Base-by-base conservation (phyloP, 805 yeast species). In the Lachancea cidri region DNA sequence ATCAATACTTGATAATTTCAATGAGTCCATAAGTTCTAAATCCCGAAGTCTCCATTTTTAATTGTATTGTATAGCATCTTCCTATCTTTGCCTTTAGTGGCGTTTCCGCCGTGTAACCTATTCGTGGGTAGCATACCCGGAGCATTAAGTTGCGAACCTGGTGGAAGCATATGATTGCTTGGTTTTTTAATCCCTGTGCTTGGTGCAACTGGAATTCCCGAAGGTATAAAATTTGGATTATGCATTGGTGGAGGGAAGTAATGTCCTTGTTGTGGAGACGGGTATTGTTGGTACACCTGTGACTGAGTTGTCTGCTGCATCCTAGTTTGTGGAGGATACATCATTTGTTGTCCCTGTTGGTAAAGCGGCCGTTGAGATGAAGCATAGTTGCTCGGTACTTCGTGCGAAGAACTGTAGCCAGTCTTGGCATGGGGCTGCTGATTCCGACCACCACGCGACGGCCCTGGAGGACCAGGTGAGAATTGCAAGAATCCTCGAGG, bases 41-140 rank as follows among this genome's bases (percentile, higher is more conserved):
- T 81, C 35, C 91, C 91, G 64, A 82, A 83, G 41, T 72, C 72
- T 22, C 83, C 84, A 42, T 75, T 77, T 53, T 76, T 74, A 36
- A 83, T 70, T 2, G 86, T 85, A 38, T 77, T 73, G 50, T 87
- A 71, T 34, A 83, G 67, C 39, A 72, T 69, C 32, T 76, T 81
- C 52, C 80, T 77, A 50, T 76, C 76, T 27, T 67, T 60, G 17
- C 57, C 64, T 38, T 64, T 58, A 36, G 57, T 54, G 9, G 55
- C 50, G 19, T 53, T 57, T 6, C 65, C 66, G 17, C 73, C 74
- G 49, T 73, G 78, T 5, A 72, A 50, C 47, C 66, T 72, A 53
- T 25, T 25, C n/a, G 33, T 35, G n/a, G 14, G 33, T 46, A 47
- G 19, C 36, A 33, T 36, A 19, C 32, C 36, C 5, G 45, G 43